These are phyloP conservation scores for Cynanchum wilfordii DNA, from an alignment of 257 asterid genomes.

Conservation along the genomic window DNA sequence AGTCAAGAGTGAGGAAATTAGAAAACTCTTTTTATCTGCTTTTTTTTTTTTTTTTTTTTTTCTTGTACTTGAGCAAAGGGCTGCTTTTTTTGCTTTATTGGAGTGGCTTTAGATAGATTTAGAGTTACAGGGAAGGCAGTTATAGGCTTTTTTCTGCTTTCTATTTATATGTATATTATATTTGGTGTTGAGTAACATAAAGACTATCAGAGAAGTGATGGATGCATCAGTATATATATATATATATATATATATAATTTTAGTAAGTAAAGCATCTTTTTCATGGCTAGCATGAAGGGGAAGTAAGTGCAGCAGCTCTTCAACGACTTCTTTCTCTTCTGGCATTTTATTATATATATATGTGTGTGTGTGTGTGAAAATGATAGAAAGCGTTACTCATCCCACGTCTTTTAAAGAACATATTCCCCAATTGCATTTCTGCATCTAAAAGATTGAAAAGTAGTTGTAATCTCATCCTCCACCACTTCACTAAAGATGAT, in stretches of 20 bases:
- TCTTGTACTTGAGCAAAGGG: neutral
- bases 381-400: conserved; percentile 7
- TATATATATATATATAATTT: neutral
- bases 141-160: neutral
- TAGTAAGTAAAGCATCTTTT: conserved; percentile 15
- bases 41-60: neutral
- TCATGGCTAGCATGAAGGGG: conserved; percentile 11
- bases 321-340: neutral
- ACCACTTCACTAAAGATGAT: neutral
- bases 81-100: conserved; percentile 9
- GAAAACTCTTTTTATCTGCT: neutral
- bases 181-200: conserved; percentile 1
- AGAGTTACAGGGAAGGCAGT: conserved; percentile 7
- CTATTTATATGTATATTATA: no score
- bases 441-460: neutral
- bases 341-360: neutral
- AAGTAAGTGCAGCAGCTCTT: conserved; percentile 15
- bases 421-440: neutral
- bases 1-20: neutral
- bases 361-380: conserved; percentile 1
- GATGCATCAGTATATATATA: neutral
- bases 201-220: conserved; percentile 7
- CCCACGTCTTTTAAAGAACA: conserved; percentile 7
- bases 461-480: neutral
- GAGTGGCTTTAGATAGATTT: neutral